Percentiles rank a stretch among this genome's conserved stretches.
Evolutionary conservation across 192 early-diverging fungal species (phyloP).

Genomic region (Backusella parvicylindrica): DNA sequence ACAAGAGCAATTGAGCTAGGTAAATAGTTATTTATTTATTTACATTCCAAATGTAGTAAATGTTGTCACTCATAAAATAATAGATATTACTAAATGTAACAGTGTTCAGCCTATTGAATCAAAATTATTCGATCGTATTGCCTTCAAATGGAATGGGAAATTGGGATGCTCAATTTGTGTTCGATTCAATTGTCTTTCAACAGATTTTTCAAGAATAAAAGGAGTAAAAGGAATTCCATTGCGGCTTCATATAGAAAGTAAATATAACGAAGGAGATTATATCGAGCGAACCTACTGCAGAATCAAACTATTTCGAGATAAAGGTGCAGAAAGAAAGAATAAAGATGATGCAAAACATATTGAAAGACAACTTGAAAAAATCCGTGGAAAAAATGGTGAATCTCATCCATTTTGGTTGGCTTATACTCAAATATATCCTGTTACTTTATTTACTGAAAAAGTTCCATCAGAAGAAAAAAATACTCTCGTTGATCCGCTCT

Average conservation of each 20-base stretch:
- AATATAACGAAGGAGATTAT: slow-evolving; percentile 2
- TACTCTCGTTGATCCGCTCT: not conserved
- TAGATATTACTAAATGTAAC: not conserved
- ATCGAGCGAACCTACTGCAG: slow-evolving; percentile 58
- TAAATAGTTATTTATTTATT: slow-evolving; percentile 7
- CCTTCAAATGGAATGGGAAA: slow-evolving; percentile 69
- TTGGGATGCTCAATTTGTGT: slow-evolving; percentile 60
- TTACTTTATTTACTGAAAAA: slow-evolving; percentile 31
- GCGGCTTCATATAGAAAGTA: slow-evolving; percentile 47
- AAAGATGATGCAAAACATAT: slow-evolving; percentile 76
- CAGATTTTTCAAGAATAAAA: slow-evolving; percentile 78
- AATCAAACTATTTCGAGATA: slow-evolving; percentile 72
- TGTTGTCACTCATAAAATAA: not conserved
- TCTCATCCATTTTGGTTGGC: slow-evolving; percentile 26
- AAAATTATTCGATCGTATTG: slow-evolving; percentile 62
- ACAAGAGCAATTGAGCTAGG: slow-evolving; percentile 65
- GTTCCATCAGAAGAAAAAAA: not conserved
- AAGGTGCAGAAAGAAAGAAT: slow-evolving; percentile 76
- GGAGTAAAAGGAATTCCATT: slow-evolving; percentile 77
- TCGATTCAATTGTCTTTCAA: slow-evolving; percentile 74
- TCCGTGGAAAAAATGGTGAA: slow-evolving; percentile 47
- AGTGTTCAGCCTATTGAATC: slow-evolving; percentile 52
- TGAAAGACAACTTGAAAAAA: slow-evolving; percentile 64
- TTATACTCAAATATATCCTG: slow-evolving; percentile 24
- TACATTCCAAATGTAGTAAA: not conserved